Conservation (phyloP, 768 basidiomycete genomes). For the Lactifluus volemus region DNA sequence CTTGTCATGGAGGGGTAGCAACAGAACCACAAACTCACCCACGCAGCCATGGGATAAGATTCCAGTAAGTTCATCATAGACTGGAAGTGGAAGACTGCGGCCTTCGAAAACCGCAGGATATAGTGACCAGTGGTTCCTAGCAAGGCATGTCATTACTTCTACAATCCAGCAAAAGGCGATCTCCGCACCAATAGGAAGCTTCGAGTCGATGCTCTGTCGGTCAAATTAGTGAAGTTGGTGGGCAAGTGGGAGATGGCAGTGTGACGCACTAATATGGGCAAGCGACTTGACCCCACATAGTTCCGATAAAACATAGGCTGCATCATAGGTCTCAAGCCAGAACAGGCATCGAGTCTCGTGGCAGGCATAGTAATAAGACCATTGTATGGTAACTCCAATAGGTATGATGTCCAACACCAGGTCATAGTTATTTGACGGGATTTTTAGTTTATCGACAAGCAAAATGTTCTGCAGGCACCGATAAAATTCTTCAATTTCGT, state of each 20-base stretch:
- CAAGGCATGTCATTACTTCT: background rate
- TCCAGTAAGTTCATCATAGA: constrained; percentile 30
- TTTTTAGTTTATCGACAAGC: constrained; percentile 7
- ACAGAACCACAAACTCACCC: constrained; percentile 23
- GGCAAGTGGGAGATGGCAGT: background rate
- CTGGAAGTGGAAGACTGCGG: background rate
- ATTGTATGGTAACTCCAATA: constrained; percentile 21
- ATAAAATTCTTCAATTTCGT: constrained; percentile 30
- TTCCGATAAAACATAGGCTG: constrained; percentile 26
- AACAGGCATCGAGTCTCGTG: constrained; percentile 40
- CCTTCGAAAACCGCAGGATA: constrained; percentile 20
- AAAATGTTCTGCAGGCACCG: background rate
- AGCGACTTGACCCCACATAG: constrained; percentile 4
- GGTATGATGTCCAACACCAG: constrained; percentile 22
- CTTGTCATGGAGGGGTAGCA: background rate
- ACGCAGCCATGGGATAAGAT: constrained; percentile 32
- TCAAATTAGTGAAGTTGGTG: background rate
- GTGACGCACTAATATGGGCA: constrained; percentile 17
- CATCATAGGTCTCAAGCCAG: constrained; percentile 40
- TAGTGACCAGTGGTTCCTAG: constrained; percentile 24
- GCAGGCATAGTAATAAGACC: constrained; percentile 45
- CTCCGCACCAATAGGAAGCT: constrained; percentile 21
- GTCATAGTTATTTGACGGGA: constrained; percentile 20
- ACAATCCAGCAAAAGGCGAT: background rate
- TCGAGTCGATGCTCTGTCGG: constrained; percentile 20